A percentile compares a stretch with the other conserved stretches of the same genome.
Conservation (phyloP, 1,139 yeast species). For the Debaryomyces sp. region DNA sequence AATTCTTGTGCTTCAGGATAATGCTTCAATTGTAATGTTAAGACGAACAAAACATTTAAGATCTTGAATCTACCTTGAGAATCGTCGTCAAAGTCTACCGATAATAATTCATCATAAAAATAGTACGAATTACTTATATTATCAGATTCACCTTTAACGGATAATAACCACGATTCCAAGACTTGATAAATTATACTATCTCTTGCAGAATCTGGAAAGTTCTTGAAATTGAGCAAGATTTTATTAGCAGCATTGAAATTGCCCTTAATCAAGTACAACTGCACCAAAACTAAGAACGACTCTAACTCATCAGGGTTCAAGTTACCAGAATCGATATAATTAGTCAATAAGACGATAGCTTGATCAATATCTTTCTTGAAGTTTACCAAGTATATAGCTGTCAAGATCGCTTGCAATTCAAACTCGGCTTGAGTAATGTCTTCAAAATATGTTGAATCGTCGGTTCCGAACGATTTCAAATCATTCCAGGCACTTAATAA, state of each 20-base stretch:
- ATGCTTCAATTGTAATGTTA: constrained; percentile 49
- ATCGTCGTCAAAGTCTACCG: constrained; percentile 46
- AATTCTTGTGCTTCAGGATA: constrained; percentile 51
- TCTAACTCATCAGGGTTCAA: constrained; percentile 40
- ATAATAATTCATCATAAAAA: constrained; percentile 72
- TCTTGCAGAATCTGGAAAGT: constrained; percentile 51
- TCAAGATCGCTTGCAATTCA: constrained; percentile 47
- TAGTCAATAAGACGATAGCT: constrained; percentile 37
- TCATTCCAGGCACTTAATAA: constrained; percentile 48
- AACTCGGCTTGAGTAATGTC: constrained; percentile 36
- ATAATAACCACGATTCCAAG: constrained; percentile 66
- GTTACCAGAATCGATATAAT: constrained; percentile 24
- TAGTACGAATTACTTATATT: constrained; percentile 64
- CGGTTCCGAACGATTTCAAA: constrained; percentile 45
- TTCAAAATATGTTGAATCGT: constrained; percentile 41
- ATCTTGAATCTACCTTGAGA: constrained; percentile 38
- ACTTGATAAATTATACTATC: constrained; percentile 70
- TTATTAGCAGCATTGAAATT: constrained; percentile 39
- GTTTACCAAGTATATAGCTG: constrained; percentile 45
- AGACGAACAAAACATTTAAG: constrained; percentile 41
- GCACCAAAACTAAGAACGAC: constrained; percentile 46
- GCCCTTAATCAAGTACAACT: constrained; percentile 45
- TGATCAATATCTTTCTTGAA: constrained; percentile 41
- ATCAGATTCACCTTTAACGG: constrained; percentile 58
- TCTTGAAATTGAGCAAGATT: constrained; percentile 36